A percentile compares a stretch with the other conserved stretches of the same genome.
These are phyloP conservation scores for Hyphopichia fennica DNA, from an alignment of 1,139 yeast species.

Conservation along the genomic window DNA sequence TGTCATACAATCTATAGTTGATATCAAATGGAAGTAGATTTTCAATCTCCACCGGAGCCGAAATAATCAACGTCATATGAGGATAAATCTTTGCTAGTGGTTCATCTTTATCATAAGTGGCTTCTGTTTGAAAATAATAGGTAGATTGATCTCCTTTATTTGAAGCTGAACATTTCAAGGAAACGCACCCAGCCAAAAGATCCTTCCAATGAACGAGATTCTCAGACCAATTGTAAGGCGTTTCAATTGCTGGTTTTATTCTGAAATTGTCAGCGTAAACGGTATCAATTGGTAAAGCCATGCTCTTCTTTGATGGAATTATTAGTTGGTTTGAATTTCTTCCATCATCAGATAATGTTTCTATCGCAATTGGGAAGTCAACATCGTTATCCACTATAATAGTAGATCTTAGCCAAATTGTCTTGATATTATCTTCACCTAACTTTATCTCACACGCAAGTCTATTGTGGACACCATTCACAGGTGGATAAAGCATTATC, in stretches of 20 bases:
- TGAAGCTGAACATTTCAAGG: slow-evolving; percentile 59
- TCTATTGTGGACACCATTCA: slow-evolving; percentile 67
- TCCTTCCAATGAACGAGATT: slow-evolving; percentile 65
- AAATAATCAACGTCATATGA: slow-evolving; percentile 72
- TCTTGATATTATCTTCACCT: slow-evolving; percentile 76
- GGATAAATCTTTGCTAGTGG: slow-evolving; percentile 80
- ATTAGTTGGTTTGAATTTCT: slow-evolving; percentile 21
- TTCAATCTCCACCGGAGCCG: slow-evolving; percentile 86
- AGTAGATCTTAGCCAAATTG: slow-evolving; percentile 74
- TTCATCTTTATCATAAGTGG: slow-evolving; percentile 59
- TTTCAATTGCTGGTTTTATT: slow-evolving; percentile 59
- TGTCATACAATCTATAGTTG: slow-evolving; percentile 74
- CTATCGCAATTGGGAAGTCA: slow-evolving; percentile 54
- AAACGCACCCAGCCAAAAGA: slow-evolving; percentile 49
- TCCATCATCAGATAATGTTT: slow-evolving; percentile 21
- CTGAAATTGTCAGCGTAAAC: slow-evolving; percentile 61
- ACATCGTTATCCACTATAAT: slow-evolving; percentile 70
- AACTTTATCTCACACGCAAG: slow-evolving; percentile 69
- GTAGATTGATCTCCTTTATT: slow-evolving; percentile 37
- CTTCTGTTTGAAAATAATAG: slow-evolving; percentile 75
- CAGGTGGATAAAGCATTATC: slow-evolving; percentile 64
- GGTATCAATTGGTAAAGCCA: slow-evolving; percentile 70
- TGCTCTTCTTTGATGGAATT: slow-evolving; percentile 54
- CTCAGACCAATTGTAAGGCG: slow-evolving; percentile 67
- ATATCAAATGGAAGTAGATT: slow-evolving; percentile 85